A percentile compares a stretch with the other conserved stretches of the same genome.
phyloP scores from a whole-genome alignment of 2,329 filamentous ascomycete genomes.

The Thelonectria discophora region DNA sequence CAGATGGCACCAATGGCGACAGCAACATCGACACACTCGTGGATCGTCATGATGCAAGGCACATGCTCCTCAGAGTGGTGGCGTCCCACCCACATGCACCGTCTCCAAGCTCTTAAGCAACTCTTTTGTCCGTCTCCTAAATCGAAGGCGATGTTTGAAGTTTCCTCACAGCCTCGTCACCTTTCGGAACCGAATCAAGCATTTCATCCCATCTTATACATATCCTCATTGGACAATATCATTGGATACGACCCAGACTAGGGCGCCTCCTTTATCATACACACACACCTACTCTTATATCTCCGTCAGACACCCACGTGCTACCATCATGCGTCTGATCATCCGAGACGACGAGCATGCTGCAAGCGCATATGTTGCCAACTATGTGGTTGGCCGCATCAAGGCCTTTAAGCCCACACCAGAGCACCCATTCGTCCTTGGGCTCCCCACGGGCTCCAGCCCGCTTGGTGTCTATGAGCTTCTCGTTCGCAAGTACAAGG shows the following conservation, averaged over 20 bases:
- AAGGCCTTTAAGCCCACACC: slow-evolving; percentile 77
- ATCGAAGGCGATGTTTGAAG: slow-evolving; percentile 5
- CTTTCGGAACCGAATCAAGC: background rate
- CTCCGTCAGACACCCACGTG: slow-evolving; percentile 24
- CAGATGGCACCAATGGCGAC: slow-evolving; percentile 6
- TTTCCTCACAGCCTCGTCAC: slow-evolving; percentile 12
- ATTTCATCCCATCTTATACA: slow-evolving; percentile 7
- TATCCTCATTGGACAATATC: no score
- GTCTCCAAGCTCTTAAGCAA: slow-evolving; percentile 21
- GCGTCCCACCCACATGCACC: slow-evolving; percentile 6
- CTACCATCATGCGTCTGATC: slow-evolving; percentile 77
- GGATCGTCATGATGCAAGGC: slow-evolving; percentile 29
- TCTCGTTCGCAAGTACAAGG: slow-evolving; percentile 76
- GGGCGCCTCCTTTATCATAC: slow-evolving; percentile 9
- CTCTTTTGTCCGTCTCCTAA: slow-evolving; percentile 8
- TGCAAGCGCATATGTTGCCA: slow-evolving; percentile 79
- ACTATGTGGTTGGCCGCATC: slow-evolving; percentile 86
- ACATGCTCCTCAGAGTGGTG: slow-evolving; percentile 16
- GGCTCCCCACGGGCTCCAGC: slow-evolving; percentile 84
- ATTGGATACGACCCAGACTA: slow-evolving; percentile 9
- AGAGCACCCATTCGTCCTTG: slow-evolving; percentile 80
- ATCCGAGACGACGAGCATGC: slow-evolving; percentile 76
- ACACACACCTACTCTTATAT: slow-evolving; percentile 15
- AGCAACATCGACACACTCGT: slow-evolving; percentile 8
- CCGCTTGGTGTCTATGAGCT: slow-evolving; percentile 81